Evolutionary conservation across 306 rosid species (phyloP).

Genomic region (Geum urbanum): DNA sequence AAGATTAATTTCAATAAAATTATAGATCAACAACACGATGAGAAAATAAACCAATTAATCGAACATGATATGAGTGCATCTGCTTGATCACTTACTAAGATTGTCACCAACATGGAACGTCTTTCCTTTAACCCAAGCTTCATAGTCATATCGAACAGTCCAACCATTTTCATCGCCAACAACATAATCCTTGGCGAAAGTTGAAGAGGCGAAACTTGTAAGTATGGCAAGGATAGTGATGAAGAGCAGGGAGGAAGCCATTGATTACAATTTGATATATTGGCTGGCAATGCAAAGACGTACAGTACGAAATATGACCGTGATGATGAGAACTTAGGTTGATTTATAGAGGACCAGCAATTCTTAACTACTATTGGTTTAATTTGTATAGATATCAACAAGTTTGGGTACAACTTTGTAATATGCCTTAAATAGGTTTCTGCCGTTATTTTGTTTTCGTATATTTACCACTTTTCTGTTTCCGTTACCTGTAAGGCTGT

Average conservation of each 20-base stretch:
- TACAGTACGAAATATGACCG: background rate
- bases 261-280: background rate
- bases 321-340: background rate
- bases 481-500: no score
- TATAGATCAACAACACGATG: background rate
- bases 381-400: no score
- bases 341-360: background rate
- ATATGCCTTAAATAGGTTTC: background rate
- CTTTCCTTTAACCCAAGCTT: conserved; percentile 30
- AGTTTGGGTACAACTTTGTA: background rate
- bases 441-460: background rate
- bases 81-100: conserved; percentile 30
- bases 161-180: conserved; percentile 36
- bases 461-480: background rate
- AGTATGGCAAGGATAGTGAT: conserved; percentile 9
- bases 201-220: conserved; percentile 18
- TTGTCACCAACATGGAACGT: conserved; percentile 28
- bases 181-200: conserved; percentile 20
- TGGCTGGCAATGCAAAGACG: no score
- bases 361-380: no score
- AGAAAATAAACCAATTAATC: no score
- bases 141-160: conserved; percentile 22
- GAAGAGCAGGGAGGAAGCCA: conserved; percentile 26
- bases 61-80: background rate
- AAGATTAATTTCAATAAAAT: background rate